phyloP scores from a whole-genome alignment of 2,329 filamentous ascomycete genomes.

The Clarireedia homoeocarpa region DNA sequence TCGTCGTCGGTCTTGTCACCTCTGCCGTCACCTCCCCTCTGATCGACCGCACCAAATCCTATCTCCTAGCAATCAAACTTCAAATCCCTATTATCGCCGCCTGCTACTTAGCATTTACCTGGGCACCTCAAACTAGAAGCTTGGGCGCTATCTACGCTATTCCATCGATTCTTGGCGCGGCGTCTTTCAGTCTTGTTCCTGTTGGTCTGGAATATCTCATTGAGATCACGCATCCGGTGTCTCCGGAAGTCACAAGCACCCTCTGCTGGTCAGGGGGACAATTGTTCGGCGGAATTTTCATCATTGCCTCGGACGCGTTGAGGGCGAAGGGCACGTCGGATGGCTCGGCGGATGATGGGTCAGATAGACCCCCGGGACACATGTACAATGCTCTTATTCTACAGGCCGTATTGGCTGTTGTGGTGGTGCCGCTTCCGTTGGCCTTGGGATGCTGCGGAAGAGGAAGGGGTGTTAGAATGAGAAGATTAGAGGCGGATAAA shows the following conservation, averaged over 20 bases:
- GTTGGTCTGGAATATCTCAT: slow-evolving; percentile 80
- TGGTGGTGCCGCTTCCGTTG: slow-evolving; percentile 59
- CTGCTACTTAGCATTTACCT: slow-evolving; percentile 72
- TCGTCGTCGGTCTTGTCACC: slow-evolving; percentile 74
- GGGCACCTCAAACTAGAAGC: slow-evolving; percentile 54
- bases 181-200: slow-evolving; percentile 73
- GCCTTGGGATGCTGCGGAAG: slow-evolving; percentile 64
- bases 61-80: slow-evolving; percentile 63
- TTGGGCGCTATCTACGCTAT: slow-evolving; percentile 67
- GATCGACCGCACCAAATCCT: slow-evolving; percentile 77
- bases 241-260: slow-evolving; percentile 76
- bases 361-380: slow-evolving; percentile 49
- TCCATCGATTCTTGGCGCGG: slow-evolving; percentile 67
- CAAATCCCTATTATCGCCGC: slow-evolving; percentile 66
- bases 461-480: slow-evolving; percentile 40
- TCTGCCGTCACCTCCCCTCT: slow-evolving; percentile 73
- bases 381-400: slow-evolving; percentile 75
- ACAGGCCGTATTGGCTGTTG: slow-evolving; percentile 61
- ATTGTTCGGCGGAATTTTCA: slow-evolving; percentile 75
- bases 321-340: slow-evolving; percentile 35
- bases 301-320: slow-evolving; percentile 73
- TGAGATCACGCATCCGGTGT: slow-evolving; percentile 79
- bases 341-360: slow-evolving; percentile 36
- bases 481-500: slow-evolving; percentile 36
- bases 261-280: slow-evolving; percentile 84